Evolutionary conservation across 108 stramenopile genomes (phyloP), one percentile per base, ranked within the genome.

Genomic region (Fragilaria radians): DNA sequence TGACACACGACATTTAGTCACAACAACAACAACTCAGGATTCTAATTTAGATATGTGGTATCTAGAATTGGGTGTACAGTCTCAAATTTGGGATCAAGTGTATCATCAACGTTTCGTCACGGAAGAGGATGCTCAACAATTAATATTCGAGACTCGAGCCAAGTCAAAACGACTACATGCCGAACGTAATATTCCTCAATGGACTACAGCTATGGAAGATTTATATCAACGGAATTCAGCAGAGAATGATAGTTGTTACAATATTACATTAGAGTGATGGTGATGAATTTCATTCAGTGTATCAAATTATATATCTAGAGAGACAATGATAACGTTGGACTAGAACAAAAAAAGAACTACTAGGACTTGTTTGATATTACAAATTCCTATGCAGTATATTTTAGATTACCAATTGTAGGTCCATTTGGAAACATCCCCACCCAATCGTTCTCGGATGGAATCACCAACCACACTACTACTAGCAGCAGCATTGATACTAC

Each of bases 41-140:
- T n/a, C n/a, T n/a, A n/a, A n/a, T n/a, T n/a, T n/a, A n/a, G n/a
- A n/a, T n/a, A n/a, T n/a, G n/a, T n/a, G n/a, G n/a, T n/a, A 66
- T 27, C 32, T 88, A 52, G 61, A 71, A 61, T 52, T 89, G 29
- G 83, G 80, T 7, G 54, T 73, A 46, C 80, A 82, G 58, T 46
- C 72, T 25, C 36, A 58, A 34, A 57, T 64, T 3, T 89, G 88
- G 88, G 69, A 78, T 25, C 62, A 61, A 28, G 57, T 84, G 26
- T 85, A 83, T 59, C 47, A 42, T 51, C 30, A 52, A 26, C 73
- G 81, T 28, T 59, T 80, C 28, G 58, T 56, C 18, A 36, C 53
- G 32, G 75, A 71, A 19, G 59, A 66, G 33, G n/a, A n/a, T n/a
- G 28, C 67, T 1, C 58, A 57, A 30, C 26, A 33, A 18, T 33